Evolutionary conservation across 2,329 filamentous ascomycete species (phyloP).

Genomic region (Fusarium sp.): DNA sequence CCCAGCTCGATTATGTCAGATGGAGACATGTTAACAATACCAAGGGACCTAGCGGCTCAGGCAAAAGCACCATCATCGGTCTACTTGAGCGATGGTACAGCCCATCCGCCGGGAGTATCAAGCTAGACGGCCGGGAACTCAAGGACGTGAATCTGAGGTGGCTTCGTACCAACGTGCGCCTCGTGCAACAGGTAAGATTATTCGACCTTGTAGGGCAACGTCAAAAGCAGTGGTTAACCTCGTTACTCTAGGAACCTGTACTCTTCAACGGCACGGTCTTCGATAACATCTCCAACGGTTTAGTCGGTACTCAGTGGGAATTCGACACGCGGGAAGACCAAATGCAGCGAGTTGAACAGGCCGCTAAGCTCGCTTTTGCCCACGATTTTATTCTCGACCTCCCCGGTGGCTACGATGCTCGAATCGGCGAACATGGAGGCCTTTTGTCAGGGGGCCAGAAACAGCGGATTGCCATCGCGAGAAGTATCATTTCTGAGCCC

Average conservation of each 20-base stretch:
- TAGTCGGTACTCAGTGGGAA: background rate
- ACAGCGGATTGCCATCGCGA: background rate
- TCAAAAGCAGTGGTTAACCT: background rate
- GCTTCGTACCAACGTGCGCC: background rate
- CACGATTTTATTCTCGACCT: background rate
- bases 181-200: background rate
- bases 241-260: background rate
- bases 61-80: background rate
- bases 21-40: background rate
- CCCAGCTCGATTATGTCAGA: background rate
- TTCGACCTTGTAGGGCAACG: too few species aligned
- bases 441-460: background rate
- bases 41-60: background rate
- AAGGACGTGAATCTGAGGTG: background rate
- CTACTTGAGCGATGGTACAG: background rate
- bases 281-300: background rate
- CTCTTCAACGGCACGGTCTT: background rate
- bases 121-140: background rate
- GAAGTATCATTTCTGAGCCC: background rate
- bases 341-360: background rate
- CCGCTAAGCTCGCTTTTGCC: background rate
- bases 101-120: background rate
- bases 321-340: background rate
- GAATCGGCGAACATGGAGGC: background rate
- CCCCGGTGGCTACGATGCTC: background rate